Percentiles rank a stretch among this genome's conserved stretches.
phyloP scores from a whole-genome alignment of 2,329 filamentous ascomycete genomes.

The Blastomyces gilchristii region DNA sequence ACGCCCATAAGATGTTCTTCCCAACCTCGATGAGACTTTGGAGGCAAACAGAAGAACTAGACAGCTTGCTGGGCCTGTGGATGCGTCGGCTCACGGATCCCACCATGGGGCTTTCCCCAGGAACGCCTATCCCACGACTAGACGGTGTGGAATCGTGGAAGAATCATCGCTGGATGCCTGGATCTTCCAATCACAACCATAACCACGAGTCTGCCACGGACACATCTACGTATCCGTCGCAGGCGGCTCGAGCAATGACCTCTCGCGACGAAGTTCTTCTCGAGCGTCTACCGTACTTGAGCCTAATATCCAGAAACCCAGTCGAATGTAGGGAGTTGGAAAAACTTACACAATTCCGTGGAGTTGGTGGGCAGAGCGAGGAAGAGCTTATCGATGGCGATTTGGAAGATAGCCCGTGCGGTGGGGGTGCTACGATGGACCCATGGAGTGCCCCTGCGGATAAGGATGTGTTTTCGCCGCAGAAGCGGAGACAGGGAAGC shows the following conservation, averaged over 20 bases:
- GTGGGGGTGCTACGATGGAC: conserved; percentile 12
- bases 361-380: conserved; percentile 40
- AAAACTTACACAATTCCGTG: conserved; percentile 57
- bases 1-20: conserved; percentile 84
- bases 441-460: conserved; percentile 12
- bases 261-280: conserved; percentile 45
- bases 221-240: conserved; percentile 5
- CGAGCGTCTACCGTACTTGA: conserved; percentile 78
- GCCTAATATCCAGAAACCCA: conserved; percentile 45
- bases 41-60: conserved; percentile 72
- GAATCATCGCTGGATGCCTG: neutral
- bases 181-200: conserved; percentile 7
- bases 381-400: conserved; percentile 37
- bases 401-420: conserved; percentile 17
- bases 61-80: conserved; percentile 49
- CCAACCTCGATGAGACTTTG: conserved; percentile 75
- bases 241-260: conserved; percentile 24
- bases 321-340: conserved; percentile 49
- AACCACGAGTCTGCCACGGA: neutral
- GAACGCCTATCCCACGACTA: conserved; percentile 1
- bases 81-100: conserved; percentile 26
- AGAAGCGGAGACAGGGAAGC: conserved; percentile 7
- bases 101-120: conserved; percentile 22
- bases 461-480: conserved; percentile 4
- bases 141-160: conserved; percentile 33